phyloP scores from a whole-genome alignment of 306 rosid species.

The Lotus japonicus region DNA sequence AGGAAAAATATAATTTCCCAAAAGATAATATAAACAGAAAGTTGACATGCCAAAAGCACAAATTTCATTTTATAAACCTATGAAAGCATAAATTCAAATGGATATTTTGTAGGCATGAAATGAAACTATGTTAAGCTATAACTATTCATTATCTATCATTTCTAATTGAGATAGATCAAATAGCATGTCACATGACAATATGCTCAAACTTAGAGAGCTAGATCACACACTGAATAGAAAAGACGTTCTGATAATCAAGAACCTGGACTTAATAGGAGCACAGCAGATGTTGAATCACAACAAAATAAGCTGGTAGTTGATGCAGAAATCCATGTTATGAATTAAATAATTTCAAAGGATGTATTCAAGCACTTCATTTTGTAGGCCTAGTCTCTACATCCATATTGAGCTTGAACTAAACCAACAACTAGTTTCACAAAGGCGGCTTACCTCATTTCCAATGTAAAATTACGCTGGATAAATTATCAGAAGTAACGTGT shows the following conservation, averaged over 20 bases:
- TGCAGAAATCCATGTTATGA: not conserved
- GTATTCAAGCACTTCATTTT: not conserved
- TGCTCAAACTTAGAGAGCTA: not conserved
- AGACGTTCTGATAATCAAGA: not conserved
- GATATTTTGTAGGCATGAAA: not conserved
- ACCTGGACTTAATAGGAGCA: not conserved
- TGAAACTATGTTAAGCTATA: not conserved
- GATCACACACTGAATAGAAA: not conserved
- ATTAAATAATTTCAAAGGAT: not conserved
- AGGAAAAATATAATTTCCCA: not conserved
- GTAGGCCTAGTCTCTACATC: not conserved
- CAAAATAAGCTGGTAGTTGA: not conserved
- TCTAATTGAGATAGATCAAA: not conserved
- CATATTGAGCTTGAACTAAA: not conserved
- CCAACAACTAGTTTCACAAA: not conserved
- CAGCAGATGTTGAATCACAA: not conserved
- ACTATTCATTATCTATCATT: not conserved
- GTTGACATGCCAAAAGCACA: slow-evolving; percentile 6
- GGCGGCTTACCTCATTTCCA: not conserved
- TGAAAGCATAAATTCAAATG: not conserved
- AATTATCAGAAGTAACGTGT: not conserved
- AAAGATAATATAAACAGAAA: not conserved
- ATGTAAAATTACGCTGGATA: not conserved
- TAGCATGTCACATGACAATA: not conserved
- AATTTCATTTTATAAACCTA: not conserved